These are phyloP conservation scores for Fusarium sp. DNA, from an alignment of 2,329 filamentous ascomycete genomes.

Conservation along the genomic window DNA sequence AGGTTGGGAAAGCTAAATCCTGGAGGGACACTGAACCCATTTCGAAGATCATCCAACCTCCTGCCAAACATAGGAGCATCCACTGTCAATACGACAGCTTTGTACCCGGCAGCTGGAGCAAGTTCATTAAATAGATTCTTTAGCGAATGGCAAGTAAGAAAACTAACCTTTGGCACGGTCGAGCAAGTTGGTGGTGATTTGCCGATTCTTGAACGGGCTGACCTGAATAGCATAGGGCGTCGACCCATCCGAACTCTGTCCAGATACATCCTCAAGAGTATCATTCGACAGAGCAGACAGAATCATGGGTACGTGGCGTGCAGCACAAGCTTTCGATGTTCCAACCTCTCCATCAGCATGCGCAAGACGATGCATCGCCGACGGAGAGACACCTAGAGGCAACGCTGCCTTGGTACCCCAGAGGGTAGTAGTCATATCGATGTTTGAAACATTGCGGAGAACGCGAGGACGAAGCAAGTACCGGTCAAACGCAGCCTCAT, in stretches of 20 bases:
- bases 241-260: background rate
- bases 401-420: background rate
- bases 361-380: background rate
- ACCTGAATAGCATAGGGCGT: background rate
- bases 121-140: background rate
- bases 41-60: background rate
- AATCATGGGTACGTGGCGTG: background rate
- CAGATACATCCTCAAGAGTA: background rate
- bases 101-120: background rate
- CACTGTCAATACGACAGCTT: background rate
- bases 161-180: background rate
- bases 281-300: background rate
- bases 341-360: background rate
- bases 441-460: background rate
- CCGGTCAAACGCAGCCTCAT: background rate
- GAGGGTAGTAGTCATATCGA: background rate
- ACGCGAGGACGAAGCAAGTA: background rate
- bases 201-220: background rate
- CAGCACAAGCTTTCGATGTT: background rate
- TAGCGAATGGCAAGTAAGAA: background rate
- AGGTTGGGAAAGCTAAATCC: background rate
- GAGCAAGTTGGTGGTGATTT: background rate
- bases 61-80: constrained; percentile 1
- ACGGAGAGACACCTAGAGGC: background rate
- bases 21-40: background rate